Base-by-base conservation (phyloP, 2,329 filamentous ascomycete species). In the Paracorniculantispora psalliotae region DNA sequence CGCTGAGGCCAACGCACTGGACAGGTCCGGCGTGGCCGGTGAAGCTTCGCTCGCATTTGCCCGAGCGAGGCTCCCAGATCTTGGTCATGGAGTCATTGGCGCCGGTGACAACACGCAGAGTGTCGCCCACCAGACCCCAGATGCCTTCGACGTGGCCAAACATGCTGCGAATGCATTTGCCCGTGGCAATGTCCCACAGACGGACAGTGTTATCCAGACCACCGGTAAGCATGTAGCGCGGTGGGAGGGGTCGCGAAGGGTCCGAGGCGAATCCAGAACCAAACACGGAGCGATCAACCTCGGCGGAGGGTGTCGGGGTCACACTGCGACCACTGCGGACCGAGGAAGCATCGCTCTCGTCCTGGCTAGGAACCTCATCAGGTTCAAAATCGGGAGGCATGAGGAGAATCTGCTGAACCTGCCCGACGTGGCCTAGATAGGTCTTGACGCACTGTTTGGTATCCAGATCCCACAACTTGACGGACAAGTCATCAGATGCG, bases 71-170 rank as follows among this genome's bases (percentile, higher is more conserved):
- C 74, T 97, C 93, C 94, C 94, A 99, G 33, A 83, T 72, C 77
- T 97, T 97, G 67, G 96, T 90, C 85, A 93, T 96, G 44, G 91
- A 87, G 73, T 99, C 94, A 72, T 97, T 92, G 12, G 91, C 90
- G 0, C 92, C 93, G 19, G 89, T 91, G 15, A 97, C 91, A 17
- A 96, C 85, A 12, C 94, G 86, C 21, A 97, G 77, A 1, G 89
- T 92, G 73, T 97, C 93, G 3, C 90, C 93, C 0, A 90, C 91
- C 2, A 99, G 80, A 6, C 90, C 89, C 94, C 94, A 99, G 21
- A 99, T 89, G 33, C 94, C 94, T 72, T 99, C 94, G 23, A 99
- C 84, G 68, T 99, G 94, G 0, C 94, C 94, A 70, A 97, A 99
- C 79, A 97, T 96, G 33, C 91, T 96, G 62, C 91, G 89, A 35